Percentiles rank a stretch among this genome's conserved stretches.
Evolutionary conservation across 2,329 filamentous ascomycete genomes (phyloP).

Genomic region (Didymella sp.): DNA sequence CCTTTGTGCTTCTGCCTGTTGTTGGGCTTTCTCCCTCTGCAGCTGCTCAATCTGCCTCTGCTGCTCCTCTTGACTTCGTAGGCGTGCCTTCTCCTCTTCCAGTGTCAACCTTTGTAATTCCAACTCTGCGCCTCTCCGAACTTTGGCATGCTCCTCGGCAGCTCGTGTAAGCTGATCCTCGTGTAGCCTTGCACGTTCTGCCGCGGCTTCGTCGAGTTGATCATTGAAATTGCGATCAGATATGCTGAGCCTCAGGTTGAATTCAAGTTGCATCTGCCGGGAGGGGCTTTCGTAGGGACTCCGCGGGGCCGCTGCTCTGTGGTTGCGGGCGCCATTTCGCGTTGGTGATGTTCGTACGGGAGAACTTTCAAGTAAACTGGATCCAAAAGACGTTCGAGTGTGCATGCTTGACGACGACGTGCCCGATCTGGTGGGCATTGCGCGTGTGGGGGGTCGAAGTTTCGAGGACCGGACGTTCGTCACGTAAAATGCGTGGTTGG

Average conservation of each 20-base stretch:
- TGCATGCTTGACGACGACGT: constrained; percentile 46
- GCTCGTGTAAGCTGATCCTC: constrained; percentile 71
- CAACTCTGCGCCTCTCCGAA: constrained; percentile 63
- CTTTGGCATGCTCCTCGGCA: constrained; percentile 69
- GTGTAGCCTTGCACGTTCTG: constrained; percentile 69
- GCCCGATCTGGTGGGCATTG: constrained; percentile 45
- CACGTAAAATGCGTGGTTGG: constrained; percentile 35
- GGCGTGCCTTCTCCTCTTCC: constrained; percentile 49
- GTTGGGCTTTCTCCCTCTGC: constrained; percentile 54
- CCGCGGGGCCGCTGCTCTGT: constrained; percentile 32
- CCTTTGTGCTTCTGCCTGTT: constrained; percentile 47
- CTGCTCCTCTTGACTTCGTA: constrained; percentile 46
- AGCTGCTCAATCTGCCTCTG: constrained; percentile 50
- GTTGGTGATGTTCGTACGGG: constrained; percentile 43
- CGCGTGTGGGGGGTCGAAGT: constrained; percentile 14
- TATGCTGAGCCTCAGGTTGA: constrained; percentile 52
- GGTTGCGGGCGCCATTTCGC: constrained; percentile 34
- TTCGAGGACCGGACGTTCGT: constrained; percentile 8
- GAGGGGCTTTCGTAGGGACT: constrained; percentile 45
- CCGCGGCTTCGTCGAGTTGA: constrained; percentile 67
- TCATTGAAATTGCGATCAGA: constrained; percentile 60
- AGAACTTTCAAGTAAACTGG: constrained; percentile 42
- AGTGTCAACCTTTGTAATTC: constrained; percentile 59
- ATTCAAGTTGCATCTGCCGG: constrained; percentile 50
- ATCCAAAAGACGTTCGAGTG: constrained; percentile 41